Evolutionary conservation across 2,329 filamentous ascomycete genomes (phyloP), one percentile per base, ranked within the genome.

Genomic region (Orbilia blumenaviensis): DNA sequence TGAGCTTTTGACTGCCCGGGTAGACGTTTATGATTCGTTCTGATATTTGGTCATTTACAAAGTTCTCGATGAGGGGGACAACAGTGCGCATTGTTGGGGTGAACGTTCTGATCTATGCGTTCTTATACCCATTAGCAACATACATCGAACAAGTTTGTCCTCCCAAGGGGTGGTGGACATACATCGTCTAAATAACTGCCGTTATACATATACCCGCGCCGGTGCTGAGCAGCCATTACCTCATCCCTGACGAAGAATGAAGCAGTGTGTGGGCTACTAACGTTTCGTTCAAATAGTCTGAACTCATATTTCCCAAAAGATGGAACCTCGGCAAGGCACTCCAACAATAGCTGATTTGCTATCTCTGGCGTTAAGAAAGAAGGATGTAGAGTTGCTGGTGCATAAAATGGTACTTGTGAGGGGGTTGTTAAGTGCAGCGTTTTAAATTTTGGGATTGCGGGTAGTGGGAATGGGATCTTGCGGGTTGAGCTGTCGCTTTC

Each of bases 351-450:
- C 0, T 86, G 85, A 78, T 93, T 90, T 41, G 95, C 94, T 72
- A 91, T 86, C 1, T 89, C 85, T 0, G 86, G 29, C 0, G 92
- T 89, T 0, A 99, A 85, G 79, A 98, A 97, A 80, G 97, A 95
- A 83, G 96, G 93, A 66, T 97, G 89, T 78, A 98, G 91, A 9
- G 92, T 94, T 83, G 94, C 97, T 0, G 95, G 93, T 14, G 52
- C 60, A 0, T 94, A 97, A 81, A 96, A 88, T 23, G 88, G 86
- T 56, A 92, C 91, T 50, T 98, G 88, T 79, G 97, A 93, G 0
- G 94, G 92, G 44, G 92, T 89, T 82, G 91, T 98, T 0, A 98
- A 85, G 81, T 94, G 91, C 1, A 98, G 83, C 0, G 94, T 97
- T 79, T 89, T 88, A 10, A 94, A 94, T 81, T 91, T 96, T 80